phyloP scores from a whole-genome alignment of 768 basidiomycete genomes.

The Collybia mongolica region DNA sequence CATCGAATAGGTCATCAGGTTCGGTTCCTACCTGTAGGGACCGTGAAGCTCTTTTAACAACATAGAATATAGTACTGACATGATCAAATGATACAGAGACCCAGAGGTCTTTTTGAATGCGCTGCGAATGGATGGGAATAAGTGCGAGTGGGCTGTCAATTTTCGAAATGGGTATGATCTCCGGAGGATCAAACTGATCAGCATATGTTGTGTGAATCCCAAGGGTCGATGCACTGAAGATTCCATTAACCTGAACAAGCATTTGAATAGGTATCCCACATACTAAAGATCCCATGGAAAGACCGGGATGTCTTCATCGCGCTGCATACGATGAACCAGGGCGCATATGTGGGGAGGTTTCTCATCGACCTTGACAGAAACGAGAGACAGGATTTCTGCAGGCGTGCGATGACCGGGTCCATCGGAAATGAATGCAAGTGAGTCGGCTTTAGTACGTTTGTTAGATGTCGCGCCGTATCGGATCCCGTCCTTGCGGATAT shows the following conservation, averaged over 20 bases:
- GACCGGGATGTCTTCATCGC: conserved; percentile 12
- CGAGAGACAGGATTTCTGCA: no score
- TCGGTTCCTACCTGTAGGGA: not conserved
- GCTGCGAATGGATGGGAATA: conserved; percentile 5
- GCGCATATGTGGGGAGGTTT: conserved; percentile 17
- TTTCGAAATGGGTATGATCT: conserved; percentile 12
- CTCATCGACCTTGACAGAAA: conserved; percentile 10
- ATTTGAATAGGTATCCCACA: no score
- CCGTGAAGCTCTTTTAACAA: not conserved
- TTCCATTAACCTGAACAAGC: no score
- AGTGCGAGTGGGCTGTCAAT: conserved; percentile 14
- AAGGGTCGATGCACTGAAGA: conserved; percentile 15
- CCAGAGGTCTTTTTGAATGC: conserved; percentile 9
- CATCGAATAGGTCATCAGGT: not conserved
- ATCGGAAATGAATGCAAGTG: no score
- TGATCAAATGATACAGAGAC: conserved; percentile 15
- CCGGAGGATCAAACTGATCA: conserved; percentile 9
- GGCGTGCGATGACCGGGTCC: no score
- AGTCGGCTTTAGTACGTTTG: no score
- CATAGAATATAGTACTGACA: conserved; percentile 4
- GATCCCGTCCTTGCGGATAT: no score
- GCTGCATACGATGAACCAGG: conserved; percentile 9
- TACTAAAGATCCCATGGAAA: conserved; percentile 23
- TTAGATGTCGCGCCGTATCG: no score
- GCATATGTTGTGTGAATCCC: conserved; percentile 18